Evolutionary conservation across 768 basidiomycete genomes (phyloP).

Genomic region (Trametes punicea): DNA sequence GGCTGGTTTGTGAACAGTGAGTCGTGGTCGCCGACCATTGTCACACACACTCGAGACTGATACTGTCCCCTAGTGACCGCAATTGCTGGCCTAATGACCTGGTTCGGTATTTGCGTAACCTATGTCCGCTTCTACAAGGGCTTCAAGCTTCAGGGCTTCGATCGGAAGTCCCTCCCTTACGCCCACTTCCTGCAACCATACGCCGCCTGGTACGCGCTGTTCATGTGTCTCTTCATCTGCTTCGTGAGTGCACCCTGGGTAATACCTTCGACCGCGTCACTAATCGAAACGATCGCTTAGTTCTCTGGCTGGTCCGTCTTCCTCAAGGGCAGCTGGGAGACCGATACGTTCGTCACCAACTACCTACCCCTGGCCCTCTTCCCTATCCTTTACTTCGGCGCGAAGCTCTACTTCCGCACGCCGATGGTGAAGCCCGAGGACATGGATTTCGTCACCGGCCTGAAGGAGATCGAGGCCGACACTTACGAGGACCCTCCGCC

Average conservation of each 20-base stretch:
- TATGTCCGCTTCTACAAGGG: conserved; percentile 80
- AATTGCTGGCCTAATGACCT: conserved; percentile 44
- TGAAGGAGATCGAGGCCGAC: conserved; percentile 34
- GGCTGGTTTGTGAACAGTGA: conserved; percentile 66
- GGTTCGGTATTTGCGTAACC: conserved; percentile 46
- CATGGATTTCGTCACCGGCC: conserved; percentile 81
- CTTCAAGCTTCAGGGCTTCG: conserved; percentile 73
- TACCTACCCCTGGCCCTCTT: conserved; percentile 70
- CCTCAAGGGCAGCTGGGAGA: conserved; percentile 49
- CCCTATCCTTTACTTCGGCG: conserved; percentile 67
- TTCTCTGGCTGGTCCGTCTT: conserved; percentile 53
- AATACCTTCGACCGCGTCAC: conserved; percentile 32
- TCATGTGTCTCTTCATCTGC: conserved; percentile 45
- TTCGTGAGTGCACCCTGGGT: conserved; percentile 52
- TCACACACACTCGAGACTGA: not conserved
- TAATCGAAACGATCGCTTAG: conserved; percentile 21
- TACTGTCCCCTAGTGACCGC: conserved; percentile 28
- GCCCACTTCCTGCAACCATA: conserved; percentile 63
- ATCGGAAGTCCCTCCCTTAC: conserved; percentile 71
- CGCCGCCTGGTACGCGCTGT: conserved; percentile 55
- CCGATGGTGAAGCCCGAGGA: conserved; percentile 49
- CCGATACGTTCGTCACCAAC: conserved; percentile 75
- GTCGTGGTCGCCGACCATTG: not conserved
- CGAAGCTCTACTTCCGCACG: conserved; percentile 52
- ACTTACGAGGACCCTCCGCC: conserved; percentile 67